Conservation (phyloP, 352 stramenopile species). For the Globisporangium spinosum region DNA sequence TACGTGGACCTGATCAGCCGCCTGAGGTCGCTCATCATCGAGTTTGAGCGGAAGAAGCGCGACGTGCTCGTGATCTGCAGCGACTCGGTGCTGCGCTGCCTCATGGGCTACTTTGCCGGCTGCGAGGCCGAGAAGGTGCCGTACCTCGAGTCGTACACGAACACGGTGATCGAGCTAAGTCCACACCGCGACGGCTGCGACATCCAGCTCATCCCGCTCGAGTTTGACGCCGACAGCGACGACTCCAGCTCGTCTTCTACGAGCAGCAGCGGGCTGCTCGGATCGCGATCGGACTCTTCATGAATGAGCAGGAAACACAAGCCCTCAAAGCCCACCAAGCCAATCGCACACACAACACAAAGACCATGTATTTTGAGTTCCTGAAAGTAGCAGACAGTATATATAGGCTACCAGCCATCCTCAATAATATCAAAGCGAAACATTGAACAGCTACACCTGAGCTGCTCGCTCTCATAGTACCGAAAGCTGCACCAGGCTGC, state of each 20-base stretch:
- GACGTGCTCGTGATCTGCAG: slow-evolving; percentile 85
- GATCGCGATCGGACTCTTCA: background rate
- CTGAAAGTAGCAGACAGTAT: background rate
- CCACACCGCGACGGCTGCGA: slow-evolving; percentile 82
- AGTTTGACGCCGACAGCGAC: slow-evolving; percentile 42
- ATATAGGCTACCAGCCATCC: background rate
- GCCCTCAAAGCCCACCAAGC: background rate
- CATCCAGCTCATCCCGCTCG: slow-evolving; percentile 77
- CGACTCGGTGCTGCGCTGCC: slow-evolving; percentile 71
- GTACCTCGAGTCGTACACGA: slow-evolving; percentile 59
- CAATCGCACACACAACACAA: background rate
- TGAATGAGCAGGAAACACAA: background rate
- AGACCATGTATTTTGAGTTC: background rate
- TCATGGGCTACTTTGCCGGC: slow-evolving; percentile 82
- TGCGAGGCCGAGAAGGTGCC: slow-evolving; percentile 68
- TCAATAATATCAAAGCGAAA: background rate
- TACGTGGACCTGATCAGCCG: slow-evolving; percentile 94
- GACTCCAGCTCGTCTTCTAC: background rate
- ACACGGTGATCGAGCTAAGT: slow-evolving; percentile 75
- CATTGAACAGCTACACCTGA: background rate
- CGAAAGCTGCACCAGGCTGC: background rate
- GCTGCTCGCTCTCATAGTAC: background rate
- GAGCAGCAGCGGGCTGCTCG: background rate
- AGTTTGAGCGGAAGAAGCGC: slow-evolving; percentile 90
- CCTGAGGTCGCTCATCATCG: slow-evolving; percentile 89